These are phyloP conservation scores for Panaeolus cyanescens DNA, from an alignment of 768 basidiomycete genomes.

Conservation along the genomic window DNA sequence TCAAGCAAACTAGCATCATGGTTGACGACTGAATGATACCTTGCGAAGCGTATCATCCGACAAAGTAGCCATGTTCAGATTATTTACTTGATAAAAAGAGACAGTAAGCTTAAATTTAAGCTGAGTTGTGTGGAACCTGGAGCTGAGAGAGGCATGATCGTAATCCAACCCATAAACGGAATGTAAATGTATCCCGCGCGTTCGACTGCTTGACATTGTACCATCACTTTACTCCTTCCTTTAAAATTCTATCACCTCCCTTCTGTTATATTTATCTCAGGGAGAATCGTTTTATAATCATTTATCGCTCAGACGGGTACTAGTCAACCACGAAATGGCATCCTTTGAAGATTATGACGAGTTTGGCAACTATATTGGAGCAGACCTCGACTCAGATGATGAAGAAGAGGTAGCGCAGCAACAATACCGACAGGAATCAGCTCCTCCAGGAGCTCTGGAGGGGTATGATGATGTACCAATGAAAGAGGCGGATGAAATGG, in stretches of 20 bases:
- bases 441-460: conserved; percentile 62
- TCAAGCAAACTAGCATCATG: conserved; percentile 12
- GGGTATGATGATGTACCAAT: conserved; percentile 78
- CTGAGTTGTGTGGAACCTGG: too few species aligned
- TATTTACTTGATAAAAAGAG: not conserved
- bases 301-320: not conserved
- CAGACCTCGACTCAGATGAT: conserved; percentile 90
- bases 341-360: conserved; percentile 87
- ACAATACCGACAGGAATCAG: conserved; percentile 39
- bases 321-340: conserved; percentile 30
- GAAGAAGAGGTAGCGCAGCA: conserved; percentile 61
- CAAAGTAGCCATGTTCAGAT: conserved; percentile 51
- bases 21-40: conserved; percentile 39
- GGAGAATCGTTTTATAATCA: not conserved
- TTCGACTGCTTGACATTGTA: conserved; percentile 3
- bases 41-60: conserved; percentile 84
- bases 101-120: too few species aligned
- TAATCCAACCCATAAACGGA: conserved; percentile 22
- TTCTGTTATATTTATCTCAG: too few species aligned
- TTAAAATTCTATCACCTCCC: not conserved
- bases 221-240: not conserved
- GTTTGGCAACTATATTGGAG: conserved; percentile 98
- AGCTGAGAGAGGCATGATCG: conserved; percentile 4
- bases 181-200: conserved; percentile 28
- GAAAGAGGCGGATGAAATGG: conserved; percentile 54